A percentile compares a stretch with the other conserved stretches of the same genome.
phyloP scores from a whole-genome alignment of 1,284 basidiomycete species.

The Puccinia triticina region DNA sequence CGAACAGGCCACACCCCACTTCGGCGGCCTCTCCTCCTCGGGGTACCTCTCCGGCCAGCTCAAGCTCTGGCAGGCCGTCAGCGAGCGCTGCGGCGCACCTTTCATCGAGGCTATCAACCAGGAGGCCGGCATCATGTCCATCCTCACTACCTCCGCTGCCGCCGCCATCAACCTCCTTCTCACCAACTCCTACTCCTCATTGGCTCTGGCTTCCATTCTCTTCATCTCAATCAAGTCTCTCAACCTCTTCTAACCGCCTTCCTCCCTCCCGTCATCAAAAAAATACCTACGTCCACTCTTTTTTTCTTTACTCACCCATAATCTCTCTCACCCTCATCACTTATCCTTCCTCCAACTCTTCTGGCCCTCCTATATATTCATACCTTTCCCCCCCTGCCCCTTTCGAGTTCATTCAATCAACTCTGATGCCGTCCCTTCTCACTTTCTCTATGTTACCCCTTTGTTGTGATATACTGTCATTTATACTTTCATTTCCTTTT shows the following conservation, averaged over 20 bases:
- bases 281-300: no score
- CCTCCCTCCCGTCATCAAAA: not conserved
- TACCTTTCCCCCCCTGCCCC: no score
- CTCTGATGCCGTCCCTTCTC: no score
- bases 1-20: slow-evolving; percentile 42
- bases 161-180: not conserved
- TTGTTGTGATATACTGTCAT: no score
- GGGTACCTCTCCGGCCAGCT: slow-evolving; percentile 48
- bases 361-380: no score
- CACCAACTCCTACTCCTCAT: slow-evolving; percentile 1
- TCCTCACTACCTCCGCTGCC: slow-evolving; percentile 28
- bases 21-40: slow-evolving; percentile 43
- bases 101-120: slow-evolving; percentile 44
- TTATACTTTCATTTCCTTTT: no score
- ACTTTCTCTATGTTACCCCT: no score
- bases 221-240: slow-evolving; percentile 8
- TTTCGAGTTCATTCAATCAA: no score
- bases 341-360: no score
- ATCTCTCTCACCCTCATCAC: not conserved
- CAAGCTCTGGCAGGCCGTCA: slow-evolving; percentile 44
- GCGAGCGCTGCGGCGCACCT: slow-evolving; percentile 14
- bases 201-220: not conserved
- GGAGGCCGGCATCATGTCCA: slow-evolving; percentile 47
- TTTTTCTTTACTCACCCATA: not conserved
- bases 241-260: not conserved